Conservation (phyloP, 2,329 filamentous ascomycete genomes). For the Aspergillus fumigatiaffinis region DNA sequence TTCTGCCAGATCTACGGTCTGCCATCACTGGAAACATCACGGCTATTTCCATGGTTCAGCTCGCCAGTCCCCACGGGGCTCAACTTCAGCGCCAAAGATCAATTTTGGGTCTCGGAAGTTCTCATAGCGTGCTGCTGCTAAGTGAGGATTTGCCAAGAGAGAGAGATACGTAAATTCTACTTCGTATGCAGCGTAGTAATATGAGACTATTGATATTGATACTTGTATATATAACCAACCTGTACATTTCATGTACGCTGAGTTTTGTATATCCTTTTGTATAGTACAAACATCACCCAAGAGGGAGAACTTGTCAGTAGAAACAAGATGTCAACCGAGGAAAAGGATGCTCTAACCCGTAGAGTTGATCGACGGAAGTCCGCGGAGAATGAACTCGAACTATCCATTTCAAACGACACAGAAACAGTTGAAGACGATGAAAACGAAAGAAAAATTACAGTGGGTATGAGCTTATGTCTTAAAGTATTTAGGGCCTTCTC, state of each 20-base stretch:
- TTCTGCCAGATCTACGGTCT: not conserved
- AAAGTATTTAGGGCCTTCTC: slow-evolving; percentile 66
- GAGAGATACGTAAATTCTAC: not conserved
- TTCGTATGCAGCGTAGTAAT: not conserved
- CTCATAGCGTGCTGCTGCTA: not conserved
- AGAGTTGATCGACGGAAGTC: not conserved
- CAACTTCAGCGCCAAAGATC: not conserved
- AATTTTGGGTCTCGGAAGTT: not conserved
- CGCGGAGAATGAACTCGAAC: not conserved
- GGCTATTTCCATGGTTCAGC: not conserved
- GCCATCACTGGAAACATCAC: not conserved
- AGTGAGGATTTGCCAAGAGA: not conserved
- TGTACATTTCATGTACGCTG: not conserved
- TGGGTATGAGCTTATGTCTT: slow-evolving; percentile 45
- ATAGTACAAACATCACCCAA: not conserved
- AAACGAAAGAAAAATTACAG: not conserved
- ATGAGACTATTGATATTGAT: not conserved
- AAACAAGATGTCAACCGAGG: not conserved
- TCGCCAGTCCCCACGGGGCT: not conserved
- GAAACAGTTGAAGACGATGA: not conserved
- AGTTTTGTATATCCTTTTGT: not conserved
- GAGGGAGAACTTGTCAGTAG: not conserved
- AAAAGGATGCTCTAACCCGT: not conserved
- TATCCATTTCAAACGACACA: not conserved
- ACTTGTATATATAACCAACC: not conserved